These are phyloP conservation scores for Claviceps sp. DNA, from an alignment of 2,329 filamentous ascomycete species.

Conservation along the genomic window DNA sequence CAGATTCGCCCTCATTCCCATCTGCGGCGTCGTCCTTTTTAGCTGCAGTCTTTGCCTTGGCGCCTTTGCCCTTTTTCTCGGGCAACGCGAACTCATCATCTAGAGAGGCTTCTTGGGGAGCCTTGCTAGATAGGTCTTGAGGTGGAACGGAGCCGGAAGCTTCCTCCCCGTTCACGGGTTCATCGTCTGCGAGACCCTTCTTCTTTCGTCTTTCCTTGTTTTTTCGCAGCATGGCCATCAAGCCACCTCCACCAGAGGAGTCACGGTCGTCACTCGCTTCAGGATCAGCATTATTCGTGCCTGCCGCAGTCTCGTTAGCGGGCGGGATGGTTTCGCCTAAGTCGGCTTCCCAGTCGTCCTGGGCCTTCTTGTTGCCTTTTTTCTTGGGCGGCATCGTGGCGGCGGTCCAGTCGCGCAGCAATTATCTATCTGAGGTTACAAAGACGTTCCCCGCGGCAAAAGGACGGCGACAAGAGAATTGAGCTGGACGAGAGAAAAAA, in stretches of 20 bases:
- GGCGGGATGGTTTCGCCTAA: conserved; percentile 66
- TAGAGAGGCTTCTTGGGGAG: conserved; percentile 65
- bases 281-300: conserved; percentile 24
- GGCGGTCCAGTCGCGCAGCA: conserved; percentile 9
- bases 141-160: conserved; percentile 22
- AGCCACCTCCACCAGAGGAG: conserved; percentile 49
- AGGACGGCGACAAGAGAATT: background rate
- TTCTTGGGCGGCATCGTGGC: conserved; percentile 80
- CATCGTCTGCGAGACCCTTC: conserved; percentile 63
- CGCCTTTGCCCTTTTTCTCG: conserved; percentile 59
- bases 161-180: conserved; percentile 52
- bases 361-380: conserved; percentile 70
- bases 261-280: conserved; percentile 41
- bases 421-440: background rate
- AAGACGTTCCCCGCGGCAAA: background rate
- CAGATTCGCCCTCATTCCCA: conserved; percentile 39
- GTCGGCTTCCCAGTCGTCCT: conserved; percentile 92
- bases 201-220: conserved; percentile 81
- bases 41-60: conserved; percentile 30
- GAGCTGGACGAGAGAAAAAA: background rate
- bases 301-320: conserved; percentile 33
- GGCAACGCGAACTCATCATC: conserved; percentile 79
- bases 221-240: conserved; percentile 71
- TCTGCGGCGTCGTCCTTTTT: conserved; percentile 36
- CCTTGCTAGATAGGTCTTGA: conserved; percentile 43